Conservation (phyloP, 148 eudicot species). For the Amaranthus hypochondriacus region DNA sequence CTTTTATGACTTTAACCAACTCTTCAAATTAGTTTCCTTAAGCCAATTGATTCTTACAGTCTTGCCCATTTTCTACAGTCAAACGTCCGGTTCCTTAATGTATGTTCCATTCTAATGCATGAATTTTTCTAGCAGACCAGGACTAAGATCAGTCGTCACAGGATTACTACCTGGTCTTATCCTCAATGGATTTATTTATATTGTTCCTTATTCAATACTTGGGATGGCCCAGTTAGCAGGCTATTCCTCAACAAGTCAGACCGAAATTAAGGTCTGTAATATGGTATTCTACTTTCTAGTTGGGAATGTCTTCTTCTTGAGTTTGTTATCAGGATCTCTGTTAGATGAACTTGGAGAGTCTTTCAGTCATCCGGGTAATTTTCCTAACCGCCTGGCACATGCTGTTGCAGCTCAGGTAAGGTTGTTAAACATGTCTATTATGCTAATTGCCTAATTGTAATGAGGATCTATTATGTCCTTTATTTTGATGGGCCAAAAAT, state of each 20-base stretch:
- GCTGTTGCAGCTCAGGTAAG: conserved; percentile 88
- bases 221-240: conserved; percentile 72
- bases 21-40: background rate
- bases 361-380: conserved; percentile 58
- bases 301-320: conserved; percentile 83
- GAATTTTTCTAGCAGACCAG: conserved; percentile 53
- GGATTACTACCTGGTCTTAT: conserved; percentile 90
- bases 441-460: background rate
- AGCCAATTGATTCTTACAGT: background rate
- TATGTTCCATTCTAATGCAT: conserved; percentile 9
- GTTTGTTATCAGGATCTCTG: conserved; percentile 80
- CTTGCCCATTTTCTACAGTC: background rate
- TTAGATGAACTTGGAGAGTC: conserved; percentile 87
- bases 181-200: conserved; percentile 69
- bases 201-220: conserved; percentile 78
- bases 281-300: conserved; percentile 90
- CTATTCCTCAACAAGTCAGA: conserved; percentile 63
- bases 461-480: background rate
- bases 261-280: conserved; percentile 74
- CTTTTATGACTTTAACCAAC: background rate
- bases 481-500: too few species aligned
- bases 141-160: conserved; percentile 64
- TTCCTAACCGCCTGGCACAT: conserved; percentile 79
- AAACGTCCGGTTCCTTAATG: background rate
- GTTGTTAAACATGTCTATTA: background rate